Percentiles rank a stretch among this genome's conserved stretches.
phyloP scores from a whole-genome alignment of 2,329 filamentous ascomycete species.

The Phyllosticta paracitricarpa region DNA sequence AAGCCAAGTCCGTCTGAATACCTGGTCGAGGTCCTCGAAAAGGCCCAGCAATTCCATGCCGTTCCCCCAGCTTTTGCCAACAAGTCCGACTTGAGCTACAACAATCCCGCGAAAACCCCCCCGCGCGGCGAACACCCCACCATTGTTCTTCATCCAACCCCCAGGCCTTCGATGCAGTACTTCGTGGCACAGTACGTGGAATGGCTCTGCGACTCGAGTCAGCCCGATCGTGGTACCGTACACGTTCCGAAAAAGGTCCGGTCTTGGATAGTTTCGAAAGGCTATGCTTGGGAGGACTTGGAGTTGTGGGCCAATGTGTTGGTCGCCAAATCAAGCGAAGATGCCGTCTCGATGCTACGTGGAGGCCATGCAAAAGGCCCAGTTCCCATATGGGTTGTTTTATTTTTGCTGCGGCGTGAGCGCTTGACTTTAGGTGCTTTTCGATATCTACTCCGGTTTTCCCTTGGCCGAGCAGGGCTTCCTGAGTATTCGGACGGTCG shows the following conservation, averaged over 20 bases:
- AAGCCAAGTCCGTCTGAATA: background rate
- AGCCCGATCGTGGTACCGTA: background rate
- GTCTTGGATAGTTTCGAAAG: background rate
- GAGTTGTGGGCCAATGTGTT: conserved; percentile 3
- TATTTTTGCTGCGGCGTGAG: conserved; percentile 37
- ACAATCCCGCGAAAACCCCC: background rate
- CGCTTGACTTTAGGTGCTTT: conserved; percentile 33
- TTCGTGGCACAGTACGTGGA: background rate
- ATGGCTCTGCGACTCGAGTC: background rate
- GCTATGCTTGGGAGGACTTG: background rate
- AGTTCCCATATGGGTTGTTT: conserved; percentile 38
- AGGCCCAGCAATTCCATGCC: background rate
- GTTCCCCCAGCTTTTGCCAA: background rate
- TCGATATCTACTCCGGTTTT: conserved; percentile 28
- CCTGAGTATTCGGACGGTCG: background rate
- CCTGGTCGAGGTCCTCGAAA: background rate
- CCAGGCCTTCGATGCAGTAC: background rate
- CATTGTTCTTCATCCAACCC: background rate
- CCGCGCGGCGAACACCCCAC: background rate
- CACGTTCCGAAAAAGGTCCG: background rate
- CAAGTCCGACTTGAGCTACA: conserved; percentile 6
- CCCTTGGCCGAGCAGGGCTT: background rate
- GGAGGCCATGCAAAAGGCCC: background rate
- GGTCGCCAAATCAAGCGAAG: background rate
- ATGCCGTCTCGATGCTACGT: background rate